These are phyloP conservation scores for Aspergillus pseudoglaucus DNA, from an alignment of 2,329 filamentous ascomycete genomes.

Conservation along the genomic window DNA sequence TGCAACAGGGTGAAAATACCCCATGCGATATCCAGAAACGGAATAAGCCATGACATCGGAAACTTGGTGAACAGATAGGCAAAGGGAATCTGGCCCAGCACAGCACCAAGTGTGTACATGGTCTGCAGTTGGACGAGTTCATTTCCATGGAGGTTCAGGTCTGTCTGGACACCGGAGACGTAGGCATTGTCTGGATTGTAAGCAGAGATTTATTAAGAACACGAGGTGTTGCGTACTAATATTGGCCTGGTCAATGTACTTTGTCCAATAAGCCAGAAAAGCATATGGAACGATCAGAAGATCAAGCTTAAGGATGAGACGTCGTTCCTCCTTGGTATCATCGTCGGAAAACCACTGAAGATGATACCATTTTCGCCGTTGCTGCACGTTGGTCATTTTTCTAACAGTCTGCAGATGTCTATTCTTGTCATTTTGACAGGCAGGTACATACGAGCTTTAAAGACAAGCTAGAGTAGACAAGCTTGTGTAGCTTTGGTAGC, in stretches of 20 bases:
- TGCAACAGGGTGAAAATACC: conserved; percentile 53
- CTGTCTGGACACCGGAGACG: conserved; percentile 49
- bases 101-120: conserved; percentile 47
- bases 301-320: conserved; percentile 51
- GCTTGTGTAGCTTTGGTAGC: no score
- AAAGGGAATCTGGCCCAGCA: conserved; percentile 48
- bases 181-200: conserved; percentile 46
- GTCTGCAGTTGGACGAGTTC: conserved; percentile 52
- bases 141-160: conserved; percentile 47
- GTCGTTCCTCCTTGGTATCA: conserved; percentile 46
- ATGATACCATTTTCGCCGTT: conserved; percentile 17
- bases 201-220: not conserved
- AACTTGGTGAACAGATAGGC: conserved; percentile 44
- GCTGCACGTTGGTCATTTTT: conserved; percentile 9
- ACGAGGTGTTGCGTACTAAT: conserved; percentile 36
- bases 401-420: not conserved
- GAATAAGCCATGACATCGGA: conserved; percentile 47
- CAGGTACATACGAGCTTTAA: not conserved
- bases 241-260: conserved; percentile 52
- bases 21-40: conserved; percentile 49
- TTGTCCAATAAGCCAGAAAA: conserved; percentile 51
- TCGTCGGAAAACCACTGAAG: conserved; percentile 44
- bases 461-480: not conserved
- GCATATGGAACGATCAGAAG: conserved; percentile 52
- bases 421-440: not conserved